Conservation (phyloP, 2,329 filamentous ascomycete species). For the Fusarium tupiense region DNA sequence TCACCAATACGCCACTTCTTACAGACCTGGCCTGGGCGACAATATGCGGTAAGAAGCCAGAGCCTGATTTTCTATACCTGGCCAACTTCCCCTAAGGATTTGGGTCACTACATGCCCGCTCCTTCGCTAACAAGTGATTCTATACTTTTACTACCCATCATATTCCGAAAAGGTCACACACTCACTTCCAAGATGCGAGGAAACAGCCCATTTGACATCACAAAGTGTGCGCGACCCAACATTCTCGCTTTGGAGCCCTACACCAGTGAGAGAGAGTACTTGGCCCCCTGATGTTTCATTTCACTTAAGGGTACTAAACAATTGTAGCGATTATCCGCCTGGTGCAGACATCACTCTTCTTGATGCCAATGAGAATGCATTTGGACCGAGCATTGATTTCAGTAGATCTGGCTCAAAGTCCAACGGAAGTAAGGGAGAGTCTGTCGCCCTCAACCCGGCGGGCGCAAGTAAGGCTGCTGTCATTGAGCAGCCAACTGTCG, state of each 20-base stretch:
- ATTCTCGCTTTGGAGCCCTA: neutral
- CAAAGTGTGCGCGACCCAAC: neutral
- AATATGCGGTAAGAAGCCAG: neutral
- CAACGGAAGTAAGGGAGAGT: accelerated
- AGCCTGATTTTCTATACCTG: neutral
- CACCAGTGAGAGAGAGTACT: neutral
- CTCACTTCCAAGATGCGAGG: neutral
- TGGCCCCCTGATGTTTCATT: neutral
- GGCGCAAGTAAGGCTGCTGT: neutral
- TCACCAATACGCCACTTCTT: neutral
- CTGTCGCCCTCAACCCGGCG: accelerated
- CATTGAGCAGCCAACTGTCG: neutral
- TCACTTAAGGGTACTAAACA: neutral
- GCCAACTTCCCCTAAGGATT: neutral
- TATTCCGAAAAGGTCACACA: neutral
- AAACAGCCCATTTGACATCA: neutral
- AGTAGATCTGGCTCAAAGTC: accelerated
- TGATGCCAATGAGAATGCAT: neutral
- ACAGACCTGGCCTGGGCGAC: neutral
- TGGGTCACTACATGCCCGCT: neutral
- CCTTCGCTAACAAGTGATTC: neutral
- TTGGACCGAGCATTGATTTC: neutral
- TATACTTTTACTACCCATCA: neutral
- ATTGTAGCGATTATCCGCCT: neutral
- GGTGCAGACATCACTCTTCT: neutral